Conservation (phyloP, 345 rosid genomes). For the Syzygium oleosum region DNA sequence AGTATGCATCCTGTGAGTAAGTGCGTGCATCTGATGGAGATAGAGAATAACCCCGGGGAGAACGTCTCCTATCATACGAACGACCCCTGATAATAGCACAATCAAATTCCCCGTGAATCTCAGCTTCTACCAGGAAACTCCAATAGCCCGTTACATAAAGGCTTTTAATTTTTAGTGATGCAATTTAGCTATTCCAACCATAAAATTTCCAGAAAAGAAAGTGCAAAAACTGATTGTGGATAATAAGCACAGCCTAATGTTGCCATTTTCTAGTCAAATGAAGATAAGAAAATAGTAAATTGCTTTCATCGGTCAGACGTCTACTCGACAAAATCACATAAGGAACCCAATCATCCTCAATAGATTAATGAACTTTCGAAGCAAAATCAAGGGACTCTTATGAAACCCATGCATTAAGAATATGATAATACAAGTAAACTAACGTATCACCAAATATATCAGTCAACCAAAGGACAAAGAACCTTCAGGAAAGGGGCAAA, state of each 20-base stretch:
- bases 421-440: neutral
- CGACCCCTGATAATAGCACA: constrained; percentile 22
- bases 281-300: neutral
- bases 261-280: neutral
- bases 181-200: neutral
- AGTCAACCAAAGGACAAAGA: neutral
- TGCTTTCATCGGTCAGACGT: neutral
- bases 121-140: neutral
- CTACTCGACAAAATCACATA: neutral
- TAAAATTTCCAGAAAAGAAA: neutral
- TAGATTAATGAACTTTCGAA: neutral
- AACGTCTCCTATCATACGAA: constrained; percentile 32
- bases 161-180: neutral
- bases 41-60: constrained; percentile 40
- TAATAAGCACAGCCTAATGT: neutral
- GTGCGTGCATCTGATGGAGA: constrained; percentile 39
- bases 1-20: constrained; percentile 40
- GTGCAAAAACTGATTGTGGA: neutral
- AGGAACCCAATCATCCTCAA: neutral
- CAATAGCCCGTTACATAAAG: neutral
- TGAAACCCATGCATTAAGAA: neutral
- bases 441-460: neutral
- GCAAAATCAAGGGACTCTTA: neutral
- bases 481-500: neutral
- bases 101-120: neutral